phyloP scores from a whole-genome alignment of 441 rosid genomes.

The Kokia cookei region DNA sequence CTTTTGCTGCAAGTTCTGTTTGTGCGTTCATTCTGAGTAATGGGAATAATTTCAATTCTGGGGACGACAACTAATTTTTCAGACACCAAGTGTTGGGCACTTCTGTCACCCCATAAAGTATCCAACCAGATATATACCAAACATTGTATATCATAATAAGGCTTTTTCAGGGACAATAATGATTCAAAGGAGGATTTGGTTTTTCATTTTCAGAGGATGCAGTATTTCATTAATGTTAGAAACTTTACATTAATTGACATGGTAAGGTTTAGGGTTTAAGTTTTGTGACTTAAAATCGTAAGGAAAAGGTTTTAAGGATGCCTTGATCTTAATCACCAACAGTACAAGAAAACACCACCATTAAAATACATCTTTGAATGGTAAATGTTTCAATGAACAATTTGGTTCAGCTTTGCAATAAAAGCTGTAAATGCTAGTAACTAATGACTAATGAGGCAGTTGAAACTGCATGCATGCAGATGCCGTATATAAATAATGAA shows the following conservation, averaged over 20 bases:
- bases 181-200: neutral
- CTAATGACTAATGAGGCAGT: neutral
- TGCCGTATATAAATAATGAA: neutral
- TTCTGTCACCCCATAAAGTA: neutral
- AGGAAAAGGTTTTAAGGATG: neutral
- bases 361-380: neutral
- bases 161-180: neutral
- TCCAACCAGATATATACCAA: neutral
- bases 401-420: neutral
- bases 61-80: neutral
- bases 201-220: neutral
- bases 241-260: neutral
- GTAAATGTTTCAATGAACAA: neutral
- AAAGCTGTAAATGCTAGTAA: neutral
- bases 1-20: neutral
- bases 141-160: neutral
- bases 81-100: neutral
- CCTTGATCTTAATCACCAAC: neutral
- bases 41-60: neutral
- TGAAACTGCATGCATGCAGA: slow-evolving; percentile 1
- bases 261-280: too few relatives aligned
- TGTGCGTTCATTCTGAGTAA: neutral
- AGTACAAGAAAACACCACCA: too few relatives aligned
- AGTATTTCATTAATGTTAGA: neutral
- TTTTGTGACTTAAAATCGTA: neutral